These are phyloP conservation scores for Cadophora gregata DNA, from an alignment of 2,329 filamentous ascomycete species.

Conservation along the genomic window DNA sequence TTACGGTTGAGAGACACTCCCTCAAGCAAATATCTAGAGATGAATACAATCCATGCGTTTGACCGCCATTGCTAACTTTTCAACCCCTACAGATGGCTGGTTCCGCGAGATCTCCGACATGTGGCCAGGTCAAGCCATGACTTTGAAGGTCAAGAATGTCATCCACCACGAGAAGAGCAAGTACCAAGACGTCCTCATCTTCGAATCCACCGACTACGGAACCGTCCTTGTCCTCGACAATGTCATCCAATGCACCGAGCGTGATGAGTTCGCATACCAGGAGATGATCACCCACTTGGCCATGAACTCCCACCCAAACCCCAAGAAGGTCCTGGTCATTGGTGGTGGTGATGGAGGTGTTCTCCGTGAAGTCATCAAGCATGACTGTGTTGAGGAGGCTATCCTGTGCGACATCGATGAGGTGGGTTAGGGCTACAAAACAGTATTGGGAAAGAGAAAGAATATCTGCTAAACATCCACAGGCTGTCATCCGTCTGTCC, in stretches of 20 bases:
- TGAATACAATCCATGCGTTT: too few species aligned
- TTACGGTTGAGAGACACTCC: not conserved
- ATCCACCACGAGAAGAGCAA: conserved; percentile 99
- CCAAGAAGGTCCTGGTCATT: conserved; percentile 98
- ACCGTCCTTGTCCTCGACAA: conserved; percentile 97
- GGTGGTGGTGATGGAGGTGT: conserved; percentile 97
- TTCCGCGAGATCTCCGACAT: conserved; percentile 99
- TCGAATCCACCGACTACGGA: conserved; percentile 97
- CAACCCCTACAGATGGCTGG: conserved; percentile 78
- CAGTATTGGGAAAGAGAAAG: conserved; percentile 6
- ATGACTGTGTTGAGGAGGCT: conserved; percentile 94
- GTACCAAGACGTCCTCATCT: conserved; percentile 99
- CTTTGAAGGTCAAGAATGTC: conserved; percentile 95
- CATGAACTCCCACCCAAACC: conserved; percentile 98
- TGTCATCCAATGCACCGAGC: conserved; percentile 98
- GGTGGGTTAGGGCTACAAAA: conserved; percentile 51
- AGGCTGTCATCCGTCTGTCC: conserved; percentile 96
- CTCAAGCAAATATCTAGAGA: not conserved
- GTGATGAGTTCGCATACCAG: conserved; percentile 99
- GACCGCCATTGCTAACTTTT: conserved; percentile 19
- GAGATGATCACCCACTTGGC: conserved; percentile 99
- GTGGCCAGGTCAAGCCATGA: conserved; percentile 99
- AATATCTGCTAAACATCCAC: conserved; percentile 26
- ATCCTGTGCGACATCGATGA: conserved; percentile 98
- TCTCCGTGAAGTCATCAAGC: conserved; percentile 98